phyloP scores from a whole-genome alignment of 2,329 filamentous ascomycete species.

The Paecilomyces fulvus region DNA sequence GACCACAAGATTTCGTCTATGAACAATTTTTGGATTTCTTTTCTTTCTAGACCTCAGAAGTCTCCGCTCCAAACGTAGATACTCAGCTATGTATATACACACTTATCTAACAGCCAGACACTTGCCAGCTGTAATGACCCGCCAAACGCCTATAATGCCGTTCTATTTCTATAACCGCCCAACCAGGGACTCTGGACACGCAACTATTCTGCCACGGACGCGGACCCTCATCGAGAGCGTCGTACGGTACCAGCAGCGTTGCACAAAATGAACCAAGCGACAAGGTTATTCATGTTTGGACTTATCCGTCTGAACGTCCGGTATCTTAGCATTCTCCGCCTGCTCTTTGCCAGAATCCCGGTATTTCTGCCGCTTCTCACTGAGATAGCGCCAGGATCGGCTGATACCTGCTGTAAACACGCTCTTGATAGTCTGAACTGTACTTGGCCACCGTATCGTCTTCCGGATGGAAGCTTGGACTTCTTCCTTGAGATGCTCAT shows the following conservation, averaged over 20 bases:
- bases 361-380: slow-evolving; percentile 70
- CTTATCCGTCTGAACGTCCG: neutral
- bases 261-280: neutral
- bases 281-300: neutral
- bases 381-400: slow-evolving; percentile 65
- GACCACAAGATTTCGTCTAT: neutral
- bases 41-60: neutral
- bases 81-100: slow-evolving; percentile 3
- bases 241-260: neutral
- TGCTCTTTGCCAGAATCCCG: slow-evolving; percentile 23
- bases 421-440: slow-evolving; percentile 78
- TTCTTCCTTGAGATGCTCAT: slow-evolving; percentile 59
- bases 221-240: neutral
- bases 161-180: neutral
- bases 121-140: neutral
- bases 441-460: slow-evolving; percentile 89
- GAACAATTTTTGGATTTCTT: neutral
- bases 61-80: neutral
- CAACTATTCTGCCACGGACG: neutral
- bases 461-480: slow-evolving; percentile 71
- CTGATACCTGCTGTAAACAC: slow-evolving; percentile 66
- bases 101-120: neutral
- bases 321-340: neutral
- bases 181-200: neutral
- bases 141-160: neutral